Percentiles rank a stretch among this genome's conserved stretches.
phyloP scores from a whole-genome alignment of 2,329 filamentous ascomycete genomes.

The Podosphaera aphanis region DNA sequence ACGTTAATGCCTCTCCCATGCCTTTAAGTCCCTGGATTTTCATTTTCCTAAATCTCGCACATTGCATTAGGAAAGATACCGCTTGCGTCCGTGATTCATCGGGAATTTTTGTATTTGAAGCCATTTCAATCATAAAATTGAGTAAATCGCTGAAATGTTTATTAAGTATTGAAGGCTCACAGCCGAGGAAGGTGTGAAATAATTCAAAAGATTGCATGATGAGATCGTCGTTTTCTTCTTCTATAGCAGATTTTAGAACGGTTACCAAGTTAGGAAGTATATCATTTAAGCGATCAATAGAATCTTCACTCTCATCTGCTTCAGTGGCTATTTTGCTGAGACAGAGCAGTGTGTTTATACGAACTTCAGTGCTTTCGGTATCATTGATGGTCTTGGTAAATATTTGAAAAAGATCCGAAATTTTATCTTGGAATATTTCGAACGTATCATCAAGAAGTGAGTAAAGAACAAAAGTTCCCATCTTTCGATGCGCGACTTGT shows the following conservation, averaged over 20 bases:
- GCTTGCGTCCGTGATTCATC: slow-evolving; percentile 78
- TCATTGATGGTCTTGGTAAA: slow-evolving; percentile 79
- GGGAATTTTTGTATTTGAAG: slow-evolving; percentile 50
- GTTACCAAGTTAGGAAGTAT: slow-evolving; percentile 73
- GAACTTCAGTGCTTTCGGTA: slow-evolving; percentile 72
- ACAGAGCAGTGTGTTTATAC: slow-evolving; percentile 81
- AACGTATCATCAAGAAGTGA: slow-evolving; percentile 76
- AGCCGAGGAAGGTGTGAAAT: slow-evolving; percentile 84
- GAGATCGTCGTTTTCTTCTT: slow-evolving; percentile 62
- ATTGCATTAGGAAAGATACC: slow-evolving; percentile 81
- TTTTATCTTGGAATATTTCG: slow-evolving; percentile 61
- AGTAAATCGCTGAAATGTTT: slow-evolving; percentile 75
- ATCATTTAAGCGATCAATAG: slow-evolving; percentile 51
- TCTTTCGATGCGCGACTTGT: slow-evolving; percentile 60
- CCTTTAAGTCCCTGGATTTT: slow-evolving; percentile 77
- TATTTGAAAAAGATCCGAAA: slow-evolving; percentile 54
- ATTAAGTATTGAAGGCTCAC: slow-evolving; percentile 63
- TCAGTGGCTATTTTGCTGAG: slow-evolving; percentile 75
- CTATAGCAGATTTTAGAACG: slow-evolving; percentile 65
- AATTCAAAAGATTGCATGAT: slow-evolving; percentile 84
- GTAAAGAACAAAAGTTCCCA: slow-evolving; percentile 81
- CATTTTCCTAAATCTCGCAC: slow-evolving; percentile 74
- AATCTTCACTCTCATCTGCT: slow-evolving; percentile 57
- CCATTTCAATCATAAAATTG: slow-evolving; percentile 79
- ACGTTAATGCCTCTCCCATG: slow-evolving; percentile 66